Evolutionary conservation across 169 alveolate genomes (phyloP).

Genomic region (Plasmodium inui): DNA sequence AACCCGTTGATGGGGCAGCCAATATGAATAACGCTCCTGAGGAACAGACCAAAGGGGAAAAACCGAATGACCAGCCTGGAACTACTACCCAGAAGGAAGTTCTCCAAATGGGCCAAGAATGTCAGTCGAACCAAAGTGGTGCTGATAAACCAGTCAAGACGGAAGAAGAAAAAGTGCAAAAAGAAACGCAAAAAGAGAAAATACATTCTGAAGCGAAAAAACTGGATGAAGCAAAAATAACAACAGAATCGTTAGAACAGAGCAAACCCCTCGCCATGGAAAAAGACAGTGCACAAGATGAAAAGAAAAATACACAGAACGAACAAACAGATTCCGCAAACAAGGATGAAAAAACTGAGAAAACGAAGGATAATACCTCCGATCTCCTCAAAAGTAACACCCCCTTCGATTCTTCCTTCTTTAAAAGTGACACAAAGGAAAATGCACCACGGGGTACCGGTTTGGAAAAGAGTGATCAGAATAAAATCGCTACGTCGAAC

Average conservation of each 20-base stretch:
- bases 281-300: neutral
- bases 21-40: neutral
- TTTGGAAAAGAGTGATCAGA: neutral
- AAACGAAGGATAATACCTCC: neutral
- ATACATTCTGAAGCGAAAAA: neutral
- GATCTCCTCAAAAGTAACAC: constrained; percentile 10
- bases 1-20: neutral
- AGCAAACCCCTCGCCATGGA: neutral
- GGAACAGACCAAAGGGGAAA: neutral
- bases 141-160: neutral
- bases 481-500: neutral
- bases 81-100: neutral
- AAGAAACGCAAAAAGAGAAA: neutral
- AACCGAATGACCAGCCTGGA: neutral
- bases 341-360: neutral
- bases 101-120: neutral
- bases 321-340: neutral
- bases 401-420: constrained; percentile 11
- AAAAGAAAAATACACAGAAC: constrained; percentile 12
- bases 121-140: neutral
- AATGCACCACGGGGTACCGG: neutral
- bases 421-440: constrained; percentile 7
- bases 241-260: neutral
- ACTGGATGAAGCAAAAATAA: neutral
- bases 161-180: constrained; percentile 19